Evolutionary conservation across 1,284 basidiomycete genomes (phyloP), one percentile per base, ranked within the genome.

Genomic region (Lentinula novae-zelandiae): DNA sequence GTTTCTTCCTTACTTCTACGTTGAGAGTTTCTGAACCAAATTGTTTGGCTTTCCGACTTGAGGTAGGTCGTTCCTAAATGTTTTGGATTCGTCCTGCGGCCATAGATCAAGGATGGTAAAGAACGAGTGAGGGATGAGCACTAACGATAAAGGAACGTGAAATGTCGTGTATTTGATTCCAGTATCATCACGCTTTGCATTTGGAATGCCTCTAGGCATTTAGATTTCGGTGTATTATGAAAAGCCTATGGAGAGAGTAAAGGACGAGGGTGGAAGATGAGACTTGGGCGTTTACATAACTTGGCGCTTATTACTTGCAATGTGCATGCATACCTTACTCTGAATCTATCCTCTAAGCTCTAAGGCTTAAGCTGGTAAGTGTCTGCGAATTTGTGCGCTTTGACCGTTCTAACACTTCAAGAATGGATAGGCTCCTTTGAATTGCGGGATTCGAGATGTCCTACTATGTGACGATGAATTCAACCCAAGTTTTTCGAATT

Each of bases 121-220:
- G 53, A 42, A 39, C 17, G 27, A 27, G 27, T 27, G 3, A 27
- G 27, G 27, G 2, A 27, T 31, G n/a, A 20, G 17, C 48, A 82
- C 85, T 63, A 68, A 91, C 87, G 83, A 81, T 62, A 90, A 72
- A 34, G 91, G 91, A 9, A 92, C 89, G 73, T 87, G 79, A 71
- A 92, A 92, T n/a, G 82, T 78, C 5, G 91, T 92, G 72, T 87
- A 92, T 58, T 84, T 81, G 78, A 93, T 78, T 9, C 90, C 89
- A 60, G 85, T 85, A 65, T 93, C 91, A 76, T 92, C 90, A 64
- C 83, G 81, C 72, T 86, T 89, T 46, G 82, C 84, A 69, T 90
- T 90, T 31, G 90, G 89, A 57, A 92, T 82, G 61, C 89, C 89
- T 71, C 90, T 82, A 61, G 90, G 90, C 90, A 92, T 92, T 60